Evolutionary conservation across 495 filamentous ascomycete species (phyloP).

Genomic region (Copromyces sp.): DNA sequence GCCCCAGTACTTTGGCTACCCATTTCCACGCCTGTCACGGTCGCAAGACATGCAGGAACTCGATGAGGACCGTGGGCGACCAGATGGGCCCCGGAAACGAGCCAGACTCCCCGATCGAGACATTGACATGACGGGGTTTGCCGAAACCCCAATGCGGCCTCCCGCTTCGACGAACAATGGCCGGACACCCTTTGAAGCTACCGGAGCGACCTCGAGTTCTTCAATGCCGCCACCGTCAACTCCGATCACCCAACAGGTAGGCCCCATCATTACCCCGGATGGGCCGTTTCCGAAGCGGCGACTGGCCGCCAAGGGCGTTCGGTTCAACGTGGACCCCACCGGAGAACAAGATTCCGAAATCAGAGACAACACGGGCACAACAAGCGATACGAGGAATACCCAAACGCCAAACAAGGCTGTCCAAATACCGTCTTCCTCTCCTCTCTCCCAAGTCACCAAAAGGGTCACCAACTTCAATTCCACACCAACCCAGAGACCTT

Average conservation of each 20-base stretch:
- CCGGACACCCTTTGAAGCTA: constrained; percentile 5
- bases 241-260: background rate
- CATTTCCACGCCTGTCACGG: background rate
- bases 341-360: background rate
- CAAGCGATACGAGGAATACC: background rate
- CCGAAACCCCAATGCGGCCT: constrained; percentile 5
- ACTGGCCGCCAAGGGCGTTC: background rate
- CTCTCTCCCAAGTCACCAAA: background rate
- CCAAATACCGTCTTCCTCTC: background rate
- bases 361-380: background rate
- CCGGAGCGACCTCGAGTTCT: background rate
- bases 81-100: constrained; percentile 26
- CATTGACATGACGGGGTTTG: constrained; percentile 8
- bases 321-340: constrained; percentile 6
- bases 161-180: constrained; percentile 9
- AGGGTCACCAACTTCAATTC: background rate
- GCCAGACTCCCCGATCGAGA: constrained; percentile 20
- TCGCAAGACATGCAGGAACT: constrained; percentile 19
- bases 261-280: background rate
- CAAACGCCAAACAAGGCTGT: background rate
- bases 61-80: constrained; percentile 4
- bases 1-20: background rate
- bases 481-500: constrained; percentile 3
- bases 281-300: constrained; percentile 6
- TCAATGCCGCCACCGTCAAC: background rate